Conservation (phyloP, 2,329 filamentous ascomycete genomes). For the Ophiostoma pallidulum region DNA sequence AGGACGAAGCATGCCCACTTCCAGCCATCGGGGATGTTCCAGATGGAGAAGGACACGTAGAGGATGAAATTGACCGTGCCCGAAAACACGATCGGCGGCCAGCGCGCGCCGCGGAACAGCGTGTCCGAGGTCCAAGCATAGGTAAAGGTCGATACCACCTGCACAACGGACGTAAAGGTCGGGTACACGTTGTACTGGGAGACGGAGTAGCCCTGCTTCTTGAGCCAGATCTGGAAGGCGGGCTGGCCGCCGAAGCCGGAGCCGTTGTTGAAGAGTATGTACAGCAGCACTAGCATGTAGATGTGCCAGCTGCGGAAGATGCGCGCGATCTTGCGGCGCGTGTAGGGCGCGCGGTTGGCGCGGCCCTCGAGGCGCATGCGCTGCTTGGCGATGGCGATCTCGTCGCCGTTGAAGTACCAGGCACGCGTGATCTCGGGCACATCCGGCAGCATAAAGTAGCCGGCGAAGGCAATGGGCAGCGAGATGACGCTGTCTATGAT, state of each 20-base stretch:
- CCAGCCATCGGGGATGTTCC: slow-evolving; percentile 41
- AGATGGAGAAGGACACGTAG: slow-evolving; percentile 31
- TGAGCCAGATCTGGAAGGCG: slow-evolving; percentile 43
- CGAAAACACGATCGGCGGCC: slow-evolving; percentile 54
- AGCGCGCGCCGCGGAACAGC: slow-evolving; percentile 47
- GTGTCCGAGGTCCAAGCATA: slow-evolving; percentile 60
- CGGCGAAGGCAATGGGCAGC: slow-evolving; percentile 44
- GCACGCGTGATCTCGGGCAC: slow-evolving; percentile 30
- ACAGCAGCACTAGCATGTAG: slow-evolving; percentile 47
- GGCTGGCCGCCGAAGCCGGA: slow-evolving; percentile 34
- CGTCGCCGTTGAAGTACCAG: slow-evolving; percentile 29
- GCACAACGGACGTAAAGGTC: slow-evolving; percentile 47
- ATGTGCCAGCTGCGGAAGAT: slow-evolving; percentile 59
- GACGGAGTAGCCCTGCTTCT: slow-evolving; percentile 33
- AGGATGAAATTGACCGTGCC: slow-evolving; percentile 33
- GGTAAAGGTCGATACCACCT: slow-evolving; percentile 47
- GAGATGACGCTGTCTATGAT: slow-evolving; percentile 49
- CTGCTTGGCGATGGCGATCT: slow-evolving; percentile 29
- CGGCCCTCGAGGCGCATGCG: slow-evolving; percentile 37
- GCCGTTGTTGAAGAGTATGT: slow-evolving; percentile 57
- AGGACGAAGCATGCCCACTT: slow-evolving; percentile 56
- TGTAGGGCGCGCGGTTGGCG: slow-evolving; percentile 31
- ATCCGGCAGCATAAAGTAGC: slow-evolving; percentile 36
- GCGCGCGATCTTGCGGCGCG: slow-evolving; percentile 42
- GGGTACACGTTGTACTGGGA: slow-evolving; percentile 42